Evolutionary conservation across 2,329 filamentous ascomycete species (phyloP), one percentile per base, ranked within the genome.

Genomic region (Fusarium avenaceum): DNA sequence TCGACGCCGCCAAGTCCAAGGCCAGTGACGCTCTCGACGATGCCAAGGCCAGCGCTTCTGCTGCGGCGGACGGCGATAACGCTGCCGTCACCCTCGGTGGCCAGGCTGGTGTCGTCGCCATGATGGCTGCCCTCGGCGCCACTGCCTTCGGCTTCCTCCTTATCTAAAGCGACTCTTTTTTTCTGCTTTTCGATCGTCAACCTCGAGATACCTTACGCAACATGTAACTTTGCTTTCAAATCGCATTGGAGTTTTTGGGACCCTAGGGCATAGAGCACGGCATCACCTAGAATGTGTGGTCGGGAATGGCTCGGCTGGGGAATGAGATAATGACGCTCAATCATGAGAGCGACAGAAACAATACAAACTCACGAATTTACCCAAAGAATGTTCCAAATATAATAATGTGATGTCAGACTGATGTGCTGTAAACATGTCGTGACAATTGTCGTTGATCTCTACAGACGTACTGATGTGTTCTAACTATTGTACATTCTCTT

Each of bases 141-240:
- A 70, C 72, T 26, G 70, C 65, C 19, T 72, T 74, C 17, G 71
- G 70, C 42, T 63, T 72, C 57, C 51, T 72, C 49, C 52, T 74
- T 17, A 57, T 59, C 8, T 74, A 74, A 72, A 46, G 45, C 19
- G n/a, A 30, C 13, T 9, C 9, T 32, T n/a, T 43, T 11, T 32
- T n/a, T 46, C 7, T 35, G 20, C 32, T 30, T 54, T 40, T 53
- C 17, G 33, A 46, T 33, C 44, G 28, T 14, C 39, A 38, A 30
- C 15, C 33, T 33, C 45, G 33, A 62, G 56, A 57, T 63, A 63
- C 66, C 61, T 65, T 43, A 45, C 4, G 48, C 48, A 54, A 38
- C 35, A 69, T 57, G 61, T 47, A 45, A 45, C 53, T 40, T 32
- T 7, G 22, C 15, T 45, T 64, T 67, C 30, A 47, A 44, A 39